Evolutionary conservation across 768 basidiomycete genomes (phyloP).

Genomic region (Boletellus sp.): DNA sequence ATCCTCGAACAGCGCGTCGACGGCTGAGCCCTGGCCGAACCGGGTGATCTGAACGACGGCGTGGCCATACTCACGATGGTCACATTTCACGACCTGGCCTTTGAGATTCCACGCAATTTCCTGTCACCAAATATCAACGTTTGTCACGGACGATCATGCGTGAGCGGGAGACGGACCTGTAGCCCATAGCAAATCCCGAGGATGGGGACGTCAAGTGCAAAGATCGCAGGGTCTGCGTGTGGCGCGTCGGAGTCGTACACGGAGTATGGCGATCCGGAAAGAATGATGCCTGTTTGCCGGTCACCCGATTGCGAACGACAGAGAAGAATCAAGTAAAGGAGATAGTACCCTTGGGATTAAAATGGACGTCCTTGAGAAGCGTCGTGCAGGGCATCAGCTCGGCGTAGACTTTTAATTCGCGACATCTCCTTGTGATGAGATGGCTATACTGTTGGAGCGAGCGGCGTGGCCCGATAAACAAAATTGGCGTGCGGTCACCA

Average conservation of each 20-base stretch:
- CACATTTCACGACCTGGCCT: constrained; percentile 79
- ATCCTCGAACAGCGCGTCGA: constrained; percentile 80
- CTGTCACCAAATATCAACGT: constrained; percentile 36
- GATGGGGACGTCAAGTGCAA: constrained; percentile 83
- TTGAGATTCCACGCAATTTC: constrained; percentile 90
- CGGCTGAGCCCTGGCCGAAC: constrained; percentile 45
- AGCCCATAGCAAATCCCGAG: constrained; percentile 97
- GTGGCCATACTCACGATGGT: constrained; percentile 94
- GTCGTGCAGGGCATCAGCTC: constrained; percentile 97
- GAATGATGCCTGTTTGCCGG: constrained; percentile 69
- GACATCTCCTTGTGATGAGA: constrained; percentile 94
- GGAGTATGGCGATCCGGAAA: constrained; percentile 97
- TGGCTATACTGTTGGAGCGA: constrained; percentile 75
- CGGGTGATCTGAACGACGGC: constrained; percentile 75
- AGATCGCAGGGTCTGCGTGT: constrained; percentile 90
- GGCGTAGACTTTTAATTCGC: constrained; percentile 95
- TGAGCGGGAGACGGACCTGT: constrained; percentile 63
- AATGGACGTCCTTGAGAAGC: constrained; percentile 79
- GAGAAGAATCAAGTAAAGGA: neutral
- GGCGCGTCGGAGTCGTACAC: constrained; percentile 93
- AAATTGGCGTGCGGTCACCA: constrained; percentile 8
- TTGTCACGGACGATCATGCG: neutral
- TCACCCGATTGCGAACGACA: neutral
- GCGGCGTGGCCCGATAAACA: neutral
- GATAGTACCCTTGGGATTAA: constrained; percentile 85